phyloP scores from a whole-genome alignment of 75 land plant species.

The Gnetum montanum region DNA sequence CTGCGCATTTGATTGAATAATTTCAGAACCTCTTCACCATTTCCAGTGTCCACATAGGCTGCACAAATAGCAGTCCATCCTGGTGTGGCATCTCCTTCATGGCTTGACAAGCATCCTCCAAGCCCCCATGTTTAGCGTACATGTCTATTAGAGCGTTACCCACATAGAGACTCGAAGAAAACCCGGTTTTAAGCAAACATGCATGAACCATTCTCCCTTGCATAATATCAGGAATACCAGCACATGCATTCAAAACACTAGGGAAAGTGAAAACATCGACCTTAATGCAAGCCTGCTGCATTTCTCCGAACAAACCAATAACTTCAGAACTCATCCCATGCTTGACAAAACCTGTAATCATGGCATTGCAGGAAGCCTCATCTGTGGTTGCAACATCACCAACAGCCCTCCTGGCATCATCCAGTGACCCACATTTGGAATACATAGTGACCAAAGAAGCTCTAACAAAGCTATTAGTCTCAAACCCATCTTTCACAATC shows the following conservation, averaged over 20 bases:
- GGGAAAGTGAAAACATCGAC: constrained; percentile 12
- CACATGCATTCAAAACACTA: constrained; percentile 13
- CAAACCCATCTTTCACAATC: constrained; percentile 13
- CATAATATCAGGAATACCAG: constrained; percentile 7
- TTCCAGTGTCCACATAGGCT: constrained; percentile 41
- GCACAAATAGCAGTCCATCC: constrained; percentile 44
- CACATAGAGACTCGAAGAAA: constrained; percentile 26
- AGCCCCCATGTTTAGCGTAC: constrained; percentile 49
- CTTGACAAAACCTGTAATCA: constrained; percentile 16
- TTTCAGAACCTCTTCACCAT: constrained; percentile 37
- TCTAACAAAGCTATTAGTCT: constrained; percentile 30
- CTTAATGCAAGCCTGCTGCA: constrained; percentile 14
- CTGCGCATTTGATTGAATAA: constrained; percentile 28
- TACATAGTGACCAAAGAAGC: constrained; percentile 54
- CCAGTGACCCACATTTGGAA: constrained; percentile 15
- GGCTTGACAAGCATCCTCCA: constrained; percentile 26
- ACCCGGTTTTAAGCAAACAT: background rate
- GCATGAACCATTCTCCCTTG: constrained; percentile 11
- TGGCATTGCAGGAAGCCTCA: constrained; percentile 21
- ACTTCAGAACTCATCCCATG: constrained; percentile 10
- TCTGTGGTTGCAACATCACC: constrained; percentile 15
- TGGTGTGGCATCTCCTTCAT: constrained; percentile 25
- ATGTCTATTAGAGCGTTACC: constrained; percentile 52
- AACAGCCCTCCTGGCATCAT: constrained; percentile 6
- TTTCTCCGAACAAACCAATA: constrained; percentile 3